Base-by-base conservation (phyloP, 2,329 filamentous ascomycete species). In the Talaromyces sp. region DNA sequence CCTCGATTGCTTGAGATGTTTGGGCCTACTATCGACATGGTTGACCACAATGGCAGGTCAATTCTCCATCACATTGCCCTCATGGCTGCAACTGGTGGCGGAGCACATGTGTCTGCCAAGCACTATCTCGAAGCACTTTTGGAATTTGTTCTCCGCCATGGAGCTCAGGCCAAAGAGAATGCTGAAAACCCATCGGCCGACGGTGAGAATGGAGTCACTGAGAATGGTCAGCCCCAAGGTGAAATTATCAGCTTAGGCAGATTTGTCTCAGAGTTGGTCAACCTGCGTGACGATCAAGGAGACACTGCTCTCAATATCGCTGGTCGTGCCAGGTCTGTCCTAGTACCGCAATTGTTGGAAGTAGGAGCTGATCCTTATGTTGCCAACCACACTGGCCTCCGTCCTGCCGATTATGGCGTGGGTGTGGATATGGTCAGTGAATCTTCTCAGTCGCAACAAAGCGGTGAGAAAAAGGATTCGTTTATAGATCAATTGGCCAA, bases 191-290 rank as follows among this genome's bases (percentile, higher is more conserved):
- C 50, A 27, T 24, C 27, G n/a, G n/a, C 59, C 21, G 58, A 58
- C 21, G 89, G 87, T 60, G 82, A 81, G 5, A 81, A 84, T 26
- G 84, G 78, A 64, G 84, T 80, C 67, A 83, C 84, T 66, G 73
- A 76, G 54, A 75, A 73, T 63, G 68, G 69, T 17, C 65, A 71
- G 35, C 65, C 65, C 7, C 64, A 74, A 64, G 13, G 77, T 76
- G 49, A 89, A 85, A 58, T 90, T 84, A 96, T 98, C 76, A 91
- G 89, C 26, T 83, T 99, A 58, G 93, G 91, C 31, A 87, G 91
- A 41, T 99, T 99, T 77, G 96, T 99, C 85, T 91, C 89, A 55
- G 93, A 98, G 71, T 96, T 99, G 73, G 93, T 99, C 62, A 98
- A 99, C 69, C 89, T 93, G 0, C 90, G 93, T 68, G 95, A 99